Evolutionary conservation across 371 early-diverging fungal genomes (phyloP).

Genomic region (Smittium mucronatum): DNA sequence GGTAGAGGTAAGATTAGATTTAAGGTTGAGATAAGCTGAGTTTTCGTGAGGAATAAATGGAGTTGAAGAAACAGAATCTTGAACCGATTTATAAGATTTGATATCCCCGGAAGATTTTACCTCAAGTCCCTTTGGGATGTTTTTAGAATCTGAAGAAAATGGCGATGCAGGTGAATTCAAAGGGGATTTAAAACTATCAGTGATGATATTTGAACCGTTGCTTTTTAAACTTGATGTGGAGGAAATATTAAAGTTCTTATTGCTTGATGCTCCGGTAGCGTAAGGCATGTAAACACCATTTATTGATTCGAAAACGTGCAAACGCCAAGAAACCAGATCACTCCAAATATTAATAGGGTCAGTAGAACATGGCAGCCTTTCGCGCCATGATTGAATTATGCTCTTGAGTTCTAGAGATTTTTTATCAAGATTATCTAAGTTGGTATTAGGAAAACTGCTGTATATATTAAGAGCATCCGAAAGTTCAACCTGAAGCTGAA

Average conservation of each 20-base stretch:
- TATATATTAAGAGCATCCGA: slow-evolving; percentile 85
- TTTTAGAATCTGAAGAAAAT: background rate
- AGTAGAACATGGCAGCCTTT: slow-evolving; percentile 91
- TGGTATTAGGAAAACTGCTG: slow-evolving; percentile 58
- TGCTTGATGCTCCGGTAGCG: slow-evolving; percentile 36
- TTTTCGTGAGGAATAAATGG: background rate
- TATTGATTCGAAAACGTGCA: slow-evolving; percentile 90
- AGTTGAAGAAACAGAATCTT: background rate
- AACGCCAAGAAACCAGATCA: slow-evolving; percentile 94
- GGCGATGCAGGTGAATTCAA: slow-evolving; percentile 2
- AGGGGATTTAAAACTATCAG: slow-evolving; percentile 4
- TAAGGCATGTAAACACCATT: slow-evolving; percentile 87
- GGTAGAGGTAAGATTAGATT: background rate
- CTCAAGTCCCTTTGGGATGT: background rate
- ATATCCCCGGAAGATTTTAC: background rate
- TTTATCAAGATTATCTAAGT: slow-evolving; percentile 61
- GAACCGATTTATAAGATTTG: background rate
- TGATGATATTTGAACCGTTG: slow-evolving; percentile 14
- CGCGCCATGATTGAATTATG: slow-evolving; percentile 90
- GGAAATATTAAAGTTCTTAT: no score
- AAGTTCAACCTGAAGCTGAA: slow-evolving; percentile 92
- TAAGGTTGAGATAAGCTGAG: background rate
- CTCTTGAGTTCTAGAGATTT: slow-evolving; percentile 80
- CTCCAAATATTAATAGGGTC: slow-evolving; percentile 97
- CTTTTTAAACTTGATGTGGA: slow-evolving; percentile 23